Base-by-base conservation (phyloP, 805 yeast genomes). In the Barnettozyma sp. region DNA sequence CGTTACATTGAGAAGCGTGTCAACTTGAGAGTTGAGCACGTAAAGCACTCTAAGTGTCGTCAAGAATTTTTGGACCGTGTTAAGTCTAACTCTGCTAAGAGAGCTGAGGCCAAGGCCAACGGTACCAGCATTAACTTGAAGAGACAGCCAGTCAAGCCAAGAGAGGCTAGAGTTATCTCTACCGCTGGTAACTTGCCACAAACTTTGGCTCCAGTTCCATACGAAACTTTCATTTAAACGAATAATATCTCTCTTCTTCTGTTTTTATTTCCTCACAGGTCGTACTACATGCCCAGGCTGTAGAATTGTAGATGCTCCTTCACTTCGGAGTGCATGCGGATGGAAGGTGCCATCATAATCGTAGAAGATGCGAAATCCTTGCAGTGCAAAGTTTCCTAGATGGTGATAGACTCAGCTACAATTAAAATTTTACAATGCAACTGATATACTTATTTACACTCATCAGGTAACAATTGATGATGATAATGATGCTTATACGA, bases 31-130 rank as follows among this genome's bases (percentile, higher is more conserved):
- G 81, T 92, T 65, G 98, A 92, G 80, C 98, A 92, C 76, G 75
- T 92, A 65, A 88, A 87, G 78, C 98, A 92, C 86, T 92, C 98
- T 65, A 90, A 90, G 76, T 92, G 97, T 81, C 90, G 98, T 77
- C 84, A 84, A 70, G 97, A 92, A 75, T 92, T 92, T 74, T 79
- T 92, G 72, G 82, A 84, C 82, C 87, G 98, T 78, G 98, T 92
- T 64, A 90, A 88, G 80, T 66, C 80, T 65, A 92, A 90, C 74
- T 96, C 95, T 68, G 92, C 85, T 58, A 78, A 76, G 76, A 82
- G 80, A 76, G 70, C 68, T 59, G 97, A 83, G 71, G 98, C 97
- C 58, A 88, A 87, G 79, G 88, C 82, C 55, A 72, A 81, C 67
- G 97, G 97, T 69, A 81, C 77, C 65, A 70, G 83, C 58, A 90